These are phyloP conservation scores for Rosa hybrid DNA, from an alignment of 331 rosid species.

Conservation along the genomic window DNA sequence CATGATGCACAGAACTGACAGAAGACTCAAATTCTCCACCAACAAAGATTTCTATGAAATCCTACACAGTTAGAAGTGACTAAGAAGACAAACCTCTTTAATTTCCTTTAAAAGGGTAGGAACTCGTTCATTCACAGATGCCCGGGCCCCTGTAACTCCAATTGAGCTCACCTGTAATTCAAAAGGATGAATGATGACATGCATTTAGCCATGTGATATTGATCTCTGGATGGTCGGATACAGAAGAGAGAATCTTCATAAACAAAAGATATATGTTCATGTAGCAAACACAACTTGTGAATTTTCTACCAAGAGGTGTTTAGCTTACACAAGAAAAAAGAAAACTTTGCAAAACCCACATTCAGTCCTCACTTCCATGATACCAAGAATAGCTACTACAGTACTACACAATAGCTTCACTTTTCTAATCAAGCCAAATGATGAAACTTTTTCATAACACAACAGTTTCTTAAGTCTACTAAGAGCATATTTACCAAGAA, in stretches of 20 bases:
- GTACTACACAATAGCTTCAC: background rate
- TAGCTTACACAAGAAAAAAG: background rate
- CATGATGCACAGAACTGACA: background rate
- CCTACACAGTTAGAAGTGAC: constrained; percentile 14
- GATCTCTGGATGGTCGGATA: background rate
- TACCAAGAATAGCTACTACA: background rate
- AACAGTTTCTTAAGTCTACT: background rate
- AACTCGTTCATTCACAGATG: constrained; percentile 68
- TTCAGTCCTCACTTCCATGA: background rate
- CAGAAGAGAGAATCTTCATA: background rate
- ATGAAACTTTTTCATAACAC: background rate
- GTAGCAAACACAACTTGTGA: background rate
- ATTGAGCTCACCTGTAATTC: constrained; percentile 77
- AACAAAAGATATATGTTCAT: background rate
- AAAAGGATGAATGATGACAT: constrained; percentile 26
- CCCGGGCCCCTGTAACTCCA: constrained; percentile 92
- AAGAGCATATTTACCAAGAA: no score
- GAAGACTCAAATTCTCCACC: background rate
- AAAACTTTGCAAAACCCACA: background rate
- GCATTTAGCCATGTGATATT: constrained; percentile 10
- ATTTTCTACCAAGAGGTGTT: background rate
- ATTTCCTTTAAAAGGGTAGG: constrained; percentile 62
- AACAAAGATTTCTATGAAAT: background rate
- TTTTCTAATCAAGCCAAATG: background rate
- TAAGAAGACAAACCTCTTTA: constrained; percentile 63